Percentiles rank a stretch among this genome's conserved stretches.
Evolutionary conservation across 2,329 filamentous ascomycete species (phyloP).

Genomic region (Neopestalotiopsis clavispora): DNA sequence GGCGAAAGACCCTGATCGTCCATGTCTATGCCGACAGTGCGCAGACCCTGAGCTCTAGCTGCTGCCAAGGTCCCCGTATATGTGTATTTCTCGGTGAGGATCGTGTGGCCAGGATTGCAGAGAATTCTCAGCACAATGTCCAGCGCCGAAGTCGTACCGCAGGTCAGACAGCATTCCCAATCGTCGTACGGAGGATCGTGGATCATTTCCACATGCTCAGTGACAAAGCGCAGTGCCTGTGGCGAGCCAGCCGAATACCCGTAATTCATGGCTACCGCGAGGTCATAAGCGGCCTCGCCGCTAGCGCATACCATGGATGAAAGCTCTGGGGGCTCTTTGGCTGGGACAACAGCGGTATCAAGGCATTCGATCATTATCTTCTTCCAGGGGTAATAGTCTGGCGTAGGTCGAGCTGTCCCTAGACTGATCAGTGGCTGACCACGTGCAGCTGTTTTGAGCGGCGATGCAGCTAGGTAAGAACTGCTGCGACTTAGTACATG

Average conservation of each 20-base stretch:
- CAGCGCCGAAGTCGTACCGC: slow-evolving; percentile 70
- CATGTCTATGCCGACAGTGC: slow-evolving; percentile 65
- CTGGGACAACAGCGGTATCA: neutral
- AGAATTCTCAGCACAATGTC: slow-evolving; percentile 73
- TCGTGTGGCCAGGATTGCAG: slow-evolving; percentile 64
- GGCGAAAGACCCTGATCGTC: slow-evolving; percentile 70
- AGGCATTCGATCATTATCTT: neutral
- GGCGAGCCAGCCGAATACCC: slow-evolving; percentile 74
- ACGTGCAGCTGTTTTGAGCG: neutral
- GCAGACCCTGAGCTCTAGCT: slow-evolving; percentile 65
- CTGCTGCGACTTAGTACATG: neutral
- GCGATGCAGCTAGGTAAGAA: neutral
- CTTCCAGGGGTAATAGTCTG: slow-evolving; percentile 16
- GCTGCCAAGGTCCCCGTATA: slow-evolving; percentile 62
- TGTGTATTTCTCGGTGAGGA: slow-evolving; percentile 69
- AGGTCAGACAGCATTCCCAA: slow-evolving; percentile 71
- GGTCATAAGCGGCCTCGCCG: slow-evolving; percentile 3
- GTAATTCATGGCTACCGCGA: slow-evolving; percentile 70
- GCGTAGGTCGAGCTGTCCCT: slow-evolving; percentile 13
- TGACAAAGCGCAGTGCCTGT: slow-evolving; percentile 72
- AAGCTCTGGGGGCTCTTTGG: neutral
- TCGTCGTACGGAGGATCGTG: slow-evolving; percentile 75
- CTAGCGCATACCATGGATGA: neutral
- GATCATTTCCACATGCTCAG: slow-evolving; percentile 77
- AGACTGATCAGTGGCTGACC: slow-evolving; percentile 8